Evolutionary conservation across 768 basidiomycete genomes (phyloP), one percentile per base, ranked within the genome.

Genomic region (Russula abietina): DNA sequence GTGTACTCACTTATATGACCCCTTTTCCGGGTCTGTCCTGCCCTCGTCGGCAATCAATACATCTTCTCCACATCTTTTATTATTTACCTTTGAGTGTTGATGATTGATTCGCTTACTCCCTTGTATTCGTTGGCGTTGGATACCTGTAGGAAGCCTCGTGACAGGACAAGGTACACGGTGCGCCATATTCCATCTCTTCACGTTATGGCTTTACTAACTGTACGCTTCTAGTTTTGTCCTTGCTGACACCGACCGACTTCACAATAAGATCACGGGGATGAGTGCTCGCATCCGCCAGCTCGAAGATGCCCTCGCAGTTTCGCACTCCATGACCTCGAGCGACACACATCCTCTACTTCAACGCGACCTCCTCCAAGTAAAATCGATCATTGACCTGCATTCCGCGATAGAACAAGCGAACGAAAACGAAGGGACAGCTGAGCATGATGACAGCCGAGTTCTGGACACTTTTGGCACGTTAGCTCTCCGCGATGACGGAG

Each of bases 151-250:
- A 33, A 87, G 85, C 69, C 78, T 90, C 43, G 82, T 86, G 16
- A 89, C 88, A 1, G 88, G 88, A 5, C 86, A 90, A 70, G 88
- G 88, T 22, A 90, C 88, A 45, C 79, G 88, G 87, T 87, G 68
- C 61, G 81, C 70, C 61, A 43, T 52, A 10, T 39, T 36, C 7
- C 17, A 24, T 59, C 17, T 49, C 39, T 58, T 36, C 56, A 30
- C 24, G 49, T 24, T 16, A 38, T 30, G 3, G 5, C 22, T 22
- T 39, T 7, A 26, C 24, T 57, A 56, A 24, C 67, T 26, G 16
- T 58, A 57, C 10, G 1, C 0, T 49, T 33, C 57, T 14, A 87
- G 86, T 43, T 88, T 88, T 67, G 87, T 88, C 30, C 79, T 88
- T 24, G 86, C 86, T 3, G 86, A 86, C 61, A 88, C 86, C 0